These are phyloP conservation scores for Hyaloscypha hepaticicola DNA, from an alignment of 495 filamentous ascomycete genomes.

Conservation along the genomic window DNA sequence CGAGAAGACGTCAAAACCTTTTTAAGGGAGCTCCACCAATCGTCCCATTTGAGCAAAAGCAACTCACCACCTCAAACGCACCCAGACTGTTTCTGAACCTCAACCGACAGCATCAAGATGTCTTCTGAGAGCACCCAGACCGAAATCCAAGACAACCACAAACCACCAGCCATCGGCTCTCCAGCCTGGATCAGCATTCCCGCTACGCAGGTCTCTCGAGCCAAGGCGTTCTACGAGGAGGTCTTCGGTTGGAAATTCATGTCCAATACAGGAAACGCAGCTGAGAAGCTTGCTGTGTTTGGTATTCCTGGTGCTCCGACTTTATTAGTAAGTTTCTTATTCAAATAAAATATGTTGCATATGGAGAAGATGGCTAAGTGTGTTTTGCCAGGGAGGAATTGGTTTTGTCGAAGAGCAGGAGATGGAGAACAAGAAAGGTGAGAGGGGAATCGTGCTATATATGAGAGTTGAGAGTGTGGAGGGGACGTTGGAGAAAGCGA, in stretches of 20 bases:
- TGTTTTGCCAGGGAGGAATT: background rate
- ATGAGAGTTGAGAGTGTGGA: constrained; percentile 10
- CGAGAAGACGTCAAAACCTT: too few relatives aligned
- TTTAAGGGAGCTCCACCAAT: too few relatives aligned
- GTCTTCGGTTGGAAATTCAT: background rate
- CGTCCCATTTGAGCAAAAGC: too few relatives aligned
- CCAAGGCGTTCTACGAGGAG: background rate
- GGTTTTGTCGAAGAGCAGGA: background rate
- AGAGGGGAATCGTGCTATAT: background rate
- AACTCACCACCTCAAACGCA: background rate
- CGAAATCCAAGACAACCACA: background rate
- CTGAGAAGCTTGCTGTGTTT: background rate
- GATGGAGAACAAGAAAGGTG: background rate
- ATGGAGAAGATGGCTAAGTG: background rate
- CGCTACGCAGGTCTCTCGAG: background rate
- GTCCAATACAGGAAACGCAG: background rate
- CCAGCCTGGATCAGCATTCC: background rate
- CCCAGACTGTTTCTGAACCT: background rate
- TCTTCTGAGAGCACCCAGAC: background rate
- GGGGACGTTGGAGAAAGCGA: constrained; percentile 9
- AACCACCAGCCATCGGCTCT: background rate
- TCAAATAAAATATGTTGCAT: background rate
- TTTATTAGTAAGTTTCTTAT: background rate
- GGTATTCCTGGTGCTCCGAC: background rate
- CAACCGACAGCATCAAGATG: background rate